Base-by-base conservation (phyloP, 805 yeast species). In the Suhomyces sp. region DNA sequence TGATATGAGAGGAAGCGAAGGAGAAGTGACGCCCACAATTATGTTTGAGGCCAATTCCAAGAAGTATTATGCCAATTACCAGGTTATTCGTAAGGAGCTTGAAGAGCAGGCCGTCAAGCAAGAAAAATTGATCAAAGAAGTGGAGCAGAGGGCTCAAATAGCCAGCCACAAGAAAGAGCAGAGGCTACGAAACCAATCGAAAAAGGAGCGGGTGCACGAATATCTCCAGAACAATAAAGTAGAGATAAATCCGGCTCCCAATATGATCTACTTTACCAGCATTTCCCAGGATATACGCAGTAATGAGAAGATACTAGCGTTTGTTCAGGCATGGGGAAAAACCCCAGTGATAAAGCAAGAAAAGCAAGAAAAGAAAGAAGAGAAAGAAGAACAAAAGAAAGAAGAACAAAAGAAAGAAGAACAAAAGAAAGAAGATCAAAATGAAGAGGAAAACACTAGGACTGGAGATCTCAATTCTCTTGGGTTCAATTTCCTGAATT, bases 81-180 rank as follows among this genome's bases (percentile, higher is more conserved):
- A 52, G 45, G 57, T 46, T 2, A 54, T 65, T 10, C 58, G 76
- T 15, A 53, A 52, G 13, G 60, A 52, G 9, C 55, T 72, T 40
- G 72, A 70, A 53, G 65, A 62, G 15, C 73, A 71, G 49, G 56
- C 57, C 19, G 46, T 52, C 17, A 56, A 54, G 49, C 68, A 66
- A 54, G 58, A 58, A 29, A 51, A 53, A 13, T 49, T 67, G 13
- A 35, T 62, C 47, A 53, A 55, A 47, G 44, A 42, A 19, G 46
- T 48, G 13, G 44, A 40, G 38, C 41, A 31, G 24, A 38, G 29
- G 41, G 26, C 36, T 19, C 12, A 24, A 10, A 6, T 26, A 5
- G 44, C 42, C 44, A 51, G 47, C 13, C 52, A 22, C 41, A 50
- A 52, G 48, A 46, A 22, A 38, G 50, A 42, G 3, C 19, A 19